phyloP scores from a whole-genome alignment of 2,329 filamentous ascomycete genomes.

The Neopestalotiopsis clavispora region DNA sequence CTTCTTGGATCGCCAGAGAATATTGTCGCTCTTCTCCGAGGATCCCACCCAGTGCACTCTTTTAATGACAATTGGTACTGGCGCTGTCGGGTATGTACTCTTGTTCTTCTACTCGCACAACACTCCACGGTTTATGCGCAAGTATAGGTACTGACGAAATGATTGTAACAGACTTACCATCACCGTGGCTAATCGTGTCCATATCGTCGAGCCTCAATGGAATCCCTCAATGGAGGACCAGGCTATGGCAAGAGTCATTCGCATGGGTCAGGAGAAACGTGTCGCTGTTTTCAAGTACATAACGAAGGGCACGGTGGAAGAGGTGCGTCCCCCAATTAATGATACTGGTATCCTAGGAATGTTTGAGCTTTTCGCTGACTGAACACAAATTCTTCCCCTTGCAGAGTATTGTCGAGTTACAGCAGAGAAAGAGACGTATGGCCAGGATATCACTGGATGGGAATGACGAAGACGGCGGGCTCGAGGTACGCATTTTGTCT shows the following conservation, averaged over 20 bases:
- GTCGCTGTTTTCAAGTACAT: neutral
- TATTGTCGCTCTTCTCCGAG: neutral
- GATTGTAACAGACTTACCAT: neutral
- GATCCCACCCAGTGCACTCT: neutral
- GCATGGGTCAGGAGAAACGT: neutral
- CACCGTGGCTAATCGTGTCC: neutral
- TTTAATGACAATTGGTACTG: neutral
- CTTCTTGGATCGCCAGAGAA: neutral
- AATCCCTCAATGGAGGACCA: neutral
- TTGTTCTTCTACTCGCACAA: neutral
- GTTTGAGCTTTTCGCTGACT: neutral
- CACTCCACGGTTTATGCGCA: neutral
- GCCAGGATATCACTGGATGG: neutral
- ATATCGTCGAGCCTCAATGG: neutral
- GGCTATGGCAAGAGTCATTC: neutral
- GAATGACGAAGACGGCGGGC: neutral
- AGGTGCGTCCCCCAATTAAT: neutral
- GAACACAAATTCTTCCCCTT: neutral
- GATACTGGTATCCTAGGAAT: neutral
- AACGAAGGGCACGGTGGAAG: neutral
- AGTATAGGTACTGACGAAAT: neutral
- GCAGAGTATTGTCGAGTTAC: neutral
- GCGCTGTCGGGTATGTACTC: neutral
- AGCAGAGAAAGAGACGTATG: neutral
- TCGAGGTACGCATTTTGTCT: neutral